Base-by-base conservation (phyloP, 805 yeast species). In the Pichia rugopelliculosa region DNA sequence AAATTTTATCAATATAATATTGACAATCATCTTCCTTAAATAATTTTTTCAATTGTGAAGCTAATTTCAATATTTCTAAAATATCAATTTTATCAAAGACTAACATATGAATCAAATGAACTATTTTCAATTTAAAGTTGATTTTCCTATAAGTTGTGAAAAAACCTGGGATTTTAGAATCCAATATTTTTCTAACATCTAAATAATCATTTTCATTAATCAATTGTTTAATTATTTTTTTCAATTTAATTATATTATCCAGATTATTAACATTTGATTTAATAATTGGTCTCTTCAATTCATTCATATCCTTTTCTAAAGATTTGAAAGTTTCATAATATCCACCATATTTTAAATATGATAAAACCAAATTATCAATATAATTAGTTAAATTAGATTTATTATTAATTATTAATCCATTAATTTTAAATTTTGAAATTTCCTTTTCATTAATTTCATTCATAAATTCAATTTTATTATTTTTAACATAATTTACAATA, bases 341-440 rank as follows among this genome's bases (percentile, higher is more conserved):
- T 3, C 88, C 88, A 46, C 73, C 72, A 56, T 80, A 78, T n/a
- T 72, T 68, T 36, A 83, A 71, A 58, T 80, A 82, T 13, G 71
- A 63, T n/a, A 67, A 53, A n/a, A 62, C 51, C 33, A 62, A 38
- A 17, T 45, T 42, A 48, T 61, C 62, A 13, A 48, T 47, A 23
- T 56, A 39, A 13, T 40, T 24, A 24, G 53, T 53, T 25, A 59
- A 27, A 41, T 56, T 59, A n/a, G 25, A 8, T n/a, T 25, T 18
- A 18, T 39, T 39, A 7, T 18, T 13, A 18, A 39, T 25, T 12
- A 17, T 18, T 3, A 25, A 13, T 17, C 17, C 33, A 6, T 39
- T 24, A 39, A 13, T 17, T 25, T 24, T 27, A 25, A 20, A 36
- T 8, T 39, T 11, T n/a, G 20, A 25, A 25, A 25, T 39, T 39